Evolutionary conservation across 768 basidiomycete species (phyloP).

Genomic region (Trametes cubensis): DNA sequence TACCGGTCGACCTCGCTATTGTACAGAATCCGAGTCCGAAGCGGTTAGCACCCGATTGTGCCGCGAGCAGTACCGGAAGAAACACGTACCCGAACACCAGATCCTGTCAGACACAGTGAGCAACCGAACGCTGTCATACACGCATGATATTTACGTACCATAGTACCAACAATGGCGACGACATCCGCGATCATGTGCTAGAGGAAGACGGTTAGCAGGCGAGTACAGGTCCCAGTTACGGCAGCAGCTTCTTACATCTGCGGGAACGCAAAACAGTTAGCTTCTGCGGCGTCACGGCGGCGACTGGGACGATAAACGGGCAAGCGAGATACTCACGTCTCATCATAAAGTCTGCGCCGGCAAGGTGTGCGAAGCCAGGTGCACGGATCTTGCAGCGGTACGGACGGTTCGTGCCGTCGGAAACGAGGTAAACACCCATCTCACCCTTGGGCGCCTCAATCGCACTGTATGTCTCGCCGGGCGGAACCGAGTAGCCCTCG

Average conservation of each 20-base stretch:
- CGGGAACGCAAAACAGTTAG: conserved; percentile 9
- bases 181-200: conserved; percentile 92
- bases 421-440: conserved; percentile 98
- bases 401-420: conserved; percentile 95
- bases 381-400: conserved; percentile 98
- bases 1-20: conserved; percentile 50
- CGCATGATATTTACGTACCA: conserved; percentile 56
- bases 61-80: background rate
- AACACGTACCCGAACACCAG: conserved; percentile 88
- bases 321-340: conserved; percentile 61
- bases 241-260: conserved; percentile 41
- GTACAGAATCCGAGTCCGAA: conserved; percentile 14
- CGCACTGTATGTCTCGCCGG: conserved; percentile 93
- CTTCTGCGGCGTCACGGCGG: conserved; percentile 21
- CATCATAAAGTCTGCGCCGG: conserved; percentile 98
- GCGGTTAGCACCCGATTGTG: conserved; percentile 2
- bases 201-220: conserved; percentile 24
- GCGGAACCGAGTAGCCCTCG: conserved; percentile 95
- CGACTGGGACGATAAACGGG: conserved; percentile 11
- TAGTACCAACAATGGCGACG: conserved; percentile 96
- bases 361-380: conserved; percentile 94
- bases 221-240: background rate
- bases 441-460: conserved; percentile 99
- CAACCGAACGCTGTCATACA: background rate
- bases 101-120: conserved; percentile 49